Evolutionary conservation across 2,329 filamentous ascomycete genomes (phyloP).

Genomic region (Aurifilum marmelostoma): DNA sequence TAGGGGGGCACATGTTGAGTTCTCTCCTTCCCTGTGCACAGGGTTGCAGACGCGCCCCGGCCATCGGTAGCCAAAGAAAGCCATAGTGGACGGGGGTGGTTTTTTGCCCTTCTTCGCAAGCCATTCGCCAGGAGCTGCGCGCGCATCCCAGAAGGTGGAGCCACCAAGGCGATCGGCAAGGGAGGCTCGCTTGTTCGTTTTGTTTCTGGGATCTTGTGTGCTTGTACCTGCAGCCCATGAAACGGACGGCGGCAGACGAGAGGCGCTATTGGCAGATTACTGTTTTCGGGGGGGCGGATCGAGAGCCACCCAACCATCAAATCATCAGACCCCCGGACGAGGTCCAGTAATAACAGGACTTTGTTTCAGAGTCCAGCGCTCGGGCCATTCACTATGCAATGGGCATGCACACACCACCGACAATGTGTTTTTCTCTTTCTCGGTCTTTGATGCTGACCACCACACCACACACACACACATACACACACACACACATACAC

Average conservation of each 20-base stretch:
- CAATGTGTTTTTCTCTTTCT: constrained; percentile 36
- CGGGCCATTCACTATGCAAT: constrained; percentile 28
- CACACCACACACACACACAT: not conserved
- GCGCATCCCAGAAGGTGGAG: not conserved
- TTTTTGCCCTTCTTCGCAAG: not conserved
- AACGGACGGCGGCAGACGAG: constrained; percentile 22
- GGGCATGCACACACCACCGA: constrained; percentile 34
- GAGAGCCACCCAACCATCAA: constrained; percentile 10
- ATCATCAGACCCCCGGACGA: not conserved
- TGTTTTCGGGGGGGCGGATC: constrained; percentile 16
- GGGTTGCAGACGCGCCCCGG: not conserved
- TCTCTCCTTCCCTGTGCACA: not conserved
- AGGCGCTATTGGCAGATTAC: constrained; percentile 18
- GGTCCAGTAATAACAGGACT: not conserved
- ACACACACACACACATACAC: not conserved
- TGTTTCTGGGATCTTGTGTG: not conserved
- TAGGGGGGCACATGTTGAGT: not conserved
- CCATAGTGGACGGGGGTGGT: not conserved
- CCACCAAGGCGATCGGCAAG: constrained; percentile 9
- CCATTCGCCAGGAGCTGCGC: constrained; percentile 13
- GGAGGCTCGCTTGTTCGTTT: constrained; percentile 4
- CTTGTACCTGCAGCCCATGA: constrained; percentile 24
- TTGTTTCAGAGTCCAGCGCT: constrained; percentile 11
- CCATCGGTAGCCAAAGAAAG: constrained; percentile 3
- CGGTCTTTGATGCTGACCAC: constrained; percentile 33